Base-by-base conservation (phyloP, 495 filamentous ascomycete genomes). In the Hypoxylon fuscum region DNA sequence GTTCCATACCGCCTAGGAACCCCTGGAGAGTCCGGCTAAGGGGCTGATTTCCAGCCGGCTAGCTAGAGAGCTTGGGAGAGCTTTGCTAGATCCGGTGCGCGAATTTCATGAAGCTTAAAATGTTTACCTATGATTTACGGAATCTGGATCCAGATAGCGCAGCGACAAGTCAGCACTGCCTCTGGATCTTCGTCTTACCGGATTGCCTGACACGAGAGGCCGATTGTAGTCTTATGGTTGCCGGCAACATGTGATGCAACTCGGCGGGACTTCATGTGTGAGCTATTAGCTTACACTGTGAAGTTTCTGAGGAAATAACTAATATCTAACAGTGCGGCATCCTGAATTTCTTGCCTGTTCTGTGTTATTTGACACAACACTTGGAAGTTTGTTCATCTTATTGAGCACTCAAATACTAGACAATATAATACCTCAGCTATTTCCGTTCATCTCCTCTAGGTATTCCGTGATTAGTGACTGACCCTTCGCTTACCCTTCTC, bases 71-170 rank as follows among this genome's bases (percentile, higher is more conserved):
- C 46, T 40, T 9, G 45, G 21, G 31, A 56, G 42, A 60, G 55
- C 53, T 31, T 68, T 71, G 44, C 65, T 59, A 41, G 40, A 71
- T 63, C 43, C 51, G 65, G 62, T 71, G 65, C 68, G 68, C 65
- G 68, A 70, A 68, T 71, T 71, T 43, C 23, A 17, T 46, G 32
- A 25, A 42, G 23, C 29, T 54, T 25, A 44, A 44, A 59, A 21
- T 29, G 55, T 56, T 34, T 11, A 46, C n/a, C n/a, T n/a, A n/a
- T n/a, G n/a, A n/a, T n/a, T n/a, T n/a, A n/a, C n/a, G 3, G 21
- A 18, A 21, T 29, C 5, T 2, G 8, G 37, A 29, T 29, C n/a
- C 18, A 45, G 14, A 37, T 25, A 40, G 31, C 25, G 9, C 42
- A 41, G 59, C 27, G 25, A 51, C 23, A 48, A 18, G 15, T 38